phyloP scores from a whole-genome alignment of 1,284 basidiomycete genomes.

The Termitomyces sp. region DNA sequence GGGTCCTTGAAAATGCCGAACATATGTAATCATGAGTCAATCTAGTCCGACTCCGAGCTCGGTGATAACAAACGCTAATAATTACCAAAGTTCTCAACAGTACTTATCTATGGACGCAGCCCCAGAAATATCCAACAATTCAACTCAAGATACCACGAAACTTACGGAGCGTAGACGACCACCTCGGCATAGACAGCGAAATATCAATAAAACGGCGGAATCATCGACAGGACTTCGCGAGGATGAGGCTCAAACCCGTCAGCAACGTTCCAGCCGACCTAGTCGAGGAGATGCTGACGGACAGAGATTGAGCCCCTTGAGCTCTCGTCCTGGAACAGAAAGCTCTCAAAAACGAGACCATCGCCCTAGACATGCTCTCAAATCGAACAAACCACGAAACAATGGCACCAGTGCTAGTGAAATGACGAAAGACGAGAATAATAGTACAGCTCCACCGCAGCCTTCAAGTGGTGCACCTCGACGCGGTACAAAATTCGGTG shows the following conservation, averaged over 20 bases:
- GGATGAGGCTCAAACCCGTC: conserved; percentile 2
- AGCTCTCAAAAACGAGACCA: conserved; percentile 4
- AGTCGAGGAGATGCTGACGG: conserved; percentile 2
- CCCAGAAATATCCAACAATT: conserved; percentile 4
- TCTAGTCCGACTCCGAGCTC: neutral
- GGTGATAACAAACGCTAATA: too few relatives aligned
- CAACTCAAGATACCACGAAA: conserved; percentile 1
- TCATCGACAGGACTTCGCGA: conserved; percentile 5
- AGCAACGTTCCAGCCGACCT: conserved; percentile 1
- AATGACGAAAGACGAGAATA: neutral
- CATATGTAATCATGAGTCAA: too few relatives aligned
- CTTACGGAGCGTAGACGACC: conserved; percentile 3
- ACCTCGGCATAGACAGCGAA: conserved; percentile 8
- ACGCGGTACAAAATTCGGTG: conserved; percentile 17
- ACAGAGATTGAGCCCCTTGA: conserved; percentile 7
- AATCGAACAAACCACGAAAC: neutral
- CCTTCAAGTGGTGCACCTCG: neutral
- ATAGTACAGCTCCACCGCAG: neutral
- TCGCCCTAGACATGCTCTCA: conserved; percentile 2
- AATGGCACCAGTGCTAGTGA: neutral
- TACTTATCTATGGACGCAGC: conserved; percentile 7
- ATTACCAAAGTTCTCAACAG: neutral
- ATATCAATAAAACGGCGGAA: conserved; percentile 3
- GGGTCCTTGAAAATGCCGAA: too few relatives aligned
- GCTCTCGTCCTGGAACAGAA: conserved; percentile 1